Base-by-base conservation (phyloP, 2,329 filamentous ascomycete species). In the Pseudocercospora ulei region DNA sequence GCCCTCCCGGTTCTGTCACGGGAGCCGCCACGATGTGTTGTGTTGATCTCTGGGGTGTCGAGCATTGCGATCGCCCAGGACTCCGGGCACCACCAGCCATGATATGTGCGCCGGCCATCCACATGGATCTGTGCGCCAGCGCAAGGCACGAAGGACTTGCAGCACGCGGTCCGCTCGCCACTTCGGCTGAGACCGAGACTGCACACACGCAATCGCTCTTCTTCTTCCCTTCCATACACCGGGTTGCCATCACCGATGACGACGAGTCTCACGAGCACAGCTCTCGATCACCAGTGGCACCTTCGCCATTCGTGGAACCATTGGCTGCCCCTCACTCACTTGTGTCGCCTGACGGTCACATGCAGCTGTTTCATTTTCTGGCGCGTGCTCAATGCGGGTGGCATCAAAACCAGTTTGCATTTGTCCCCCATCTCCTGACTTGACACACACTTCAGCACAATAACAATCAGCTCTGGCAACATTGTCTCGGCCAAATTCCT, bases 381-480 rank as follows among this genome's bases (percentile, higher is more conserved):
- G 28, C 30, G 16, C 4, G 18, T 16, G 30, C 18, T 33, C 30
- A 11, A 5, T 26, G 5, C 24, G 5, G 30, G 3, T n/a, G 9
- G 14, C 6, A 6, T 33, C 11, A 33, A 33, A 33, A 33, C 30
- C 18, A 13, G 30, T n/a, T 33, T 22, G 20, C 18, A 13, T 8
- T 33, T 33, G 30, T 19, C 11, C 20, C 23, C 11, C 11, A 33
- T 22, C 9, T 33, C 18, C 11, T 22, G 8, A 37, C 24, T 28
- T 24, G 27, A 24, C 25, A 28, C 12, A 38, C 36, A 33, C 30
- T 3, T 6, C 29, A 3, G 14, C n/a, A 13, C 11, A 38, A 13
- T n/a, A 38, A 24, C 36, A 30, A 38, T 13, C 16, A 42, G 29
- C 34, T 27, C 12, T 25, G 17, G 4, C 39, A 20, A 28, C 20